Evolutionary conservation across 2,329 filamentous ascomycete species (phyloP).

Genomic region (Harringtonia lauricola): DNA sequence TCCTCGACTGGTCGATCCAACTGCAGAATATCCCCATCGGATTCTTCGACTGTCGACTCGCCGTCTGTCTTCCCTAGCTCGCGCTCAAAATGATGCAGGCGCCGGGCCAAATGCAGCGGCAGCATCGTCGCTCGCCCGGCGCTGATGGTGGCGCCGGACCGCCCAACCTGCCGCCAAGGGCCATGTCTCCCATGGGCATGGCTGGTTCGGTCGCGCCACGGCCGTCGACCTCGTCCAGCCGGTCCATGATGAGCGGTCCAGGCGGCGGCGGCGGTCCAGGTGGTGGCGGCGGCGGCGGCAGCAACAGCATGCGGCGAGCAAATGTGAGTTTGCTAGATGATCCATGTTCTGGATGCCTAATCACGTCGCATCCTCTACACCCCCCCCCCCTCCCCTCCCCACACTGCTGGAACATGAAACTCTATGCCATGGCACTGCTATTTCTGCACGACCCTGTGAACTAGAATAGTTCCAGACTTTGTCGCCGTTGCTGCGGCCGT

Average conservation of each 20-base stretch:
- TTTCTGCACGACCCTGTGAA: conserved; percentile 2
- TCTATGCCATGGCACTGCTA: conserved; percentile 6
- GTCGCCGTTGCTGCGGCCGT: too few relatives aligned
- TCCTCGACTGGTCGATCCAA: too few relatives aligned
- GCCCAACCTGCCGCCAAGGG: conserved; percentile 40
- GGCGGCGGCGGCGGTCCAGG: conserved; percentile 19
- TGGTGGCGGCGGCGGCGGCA: conserved; percentile 32
- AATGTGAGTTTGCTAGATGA: conserved; percentile 39
- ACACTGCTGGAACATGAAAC: conserved; percentile 8
- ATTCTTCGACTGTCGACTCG: too few relatives aligned
- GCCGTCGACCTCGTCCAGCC: conserved; percentile 53
- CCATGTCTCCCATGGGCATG: conserved; percentile 48
- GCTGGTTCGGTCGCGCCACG: conserved; percentile 37
- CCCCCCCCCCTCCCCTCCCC: background rate
- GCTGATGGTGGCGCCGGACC: conserved; percentile 48
- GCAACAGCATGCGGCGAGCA: too few relatives aligned
- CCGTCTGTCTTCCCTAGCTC: too few relatives aligned
- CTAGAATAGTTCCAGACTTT: background rate
- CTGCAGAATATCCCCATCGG: too few relatives aligned
- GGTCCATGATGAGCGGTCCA: conserved; percentile 38
- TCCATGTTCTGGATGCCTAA: background rate
- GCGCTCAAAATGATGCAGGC: conserved; percentile 40
- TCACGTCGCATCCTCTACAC: background rate
- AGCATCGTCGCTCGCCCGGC: conserved; percentile 52
- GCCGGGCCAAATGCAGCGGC: conserved; percentile 38